Base-by-base conservation (phyloP, 2,329 filamentous ascomycete species). In the Phaeophleospora eucalypticola region DNA sequence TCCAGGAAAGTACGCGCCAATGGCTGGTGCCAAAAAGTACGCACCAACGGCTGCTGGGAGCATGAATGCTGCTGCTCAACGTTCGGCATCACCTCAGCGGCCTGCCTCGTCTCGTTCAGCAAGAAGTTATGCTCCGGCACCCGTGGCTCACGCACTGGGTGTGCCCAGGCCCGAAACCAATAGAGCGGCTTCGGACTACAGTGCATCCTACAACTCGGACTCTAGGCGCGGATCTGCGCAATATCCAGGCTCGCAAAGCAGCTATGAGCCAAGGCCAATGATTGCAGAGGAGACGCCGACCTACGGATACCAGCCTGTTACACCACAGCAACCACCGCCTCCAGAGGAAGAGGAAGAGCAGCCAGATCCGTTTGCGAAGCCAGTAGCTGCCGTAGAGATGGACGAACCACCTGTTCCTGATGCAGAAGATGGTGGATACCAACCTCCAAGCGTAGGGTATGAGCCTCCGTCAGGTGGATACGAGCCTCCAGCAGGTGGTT, bases 401-500 rank as follows among this genome's bases (percentile, higher is more conserved):
- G 37, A 39, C 6, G 43, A 43, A 10, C 15, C 41, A 4, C 12
- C 12, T 34, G 21, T 45, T 9, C 34, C 48, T 6, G 49, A 51
- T 44, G 44, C 44, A 15, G 53, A 54, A 37, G 49, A 36, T 16
- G 51, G 49, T 18, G 44, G 46, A 3, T 56, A 51, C 59, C 77
- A 83, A 57, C 75, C 81, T 4, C 56, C 37, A 16, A 33, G 14
- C 19, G 29, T 12, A 35, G 71, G 75, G n/a, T 86, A 83, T 55
- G 80, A 83, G 52, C 75, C 83, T 4, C 79, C 82, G 18, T 49
- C 53, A 4, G 45, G 56, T 40, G 71, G 75, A 14, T 86, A 83
- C 56, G 80, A 84, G 51, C 75, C 83, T 3, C 79, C 81, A 0
- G 49, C 48, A 15, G 53, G 48, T 47, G 51, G 51, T 9, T 84